phyloP scores from a whole-genome alignment of 805 yeast genomes.

The Yarrowia bubula region DNA sequence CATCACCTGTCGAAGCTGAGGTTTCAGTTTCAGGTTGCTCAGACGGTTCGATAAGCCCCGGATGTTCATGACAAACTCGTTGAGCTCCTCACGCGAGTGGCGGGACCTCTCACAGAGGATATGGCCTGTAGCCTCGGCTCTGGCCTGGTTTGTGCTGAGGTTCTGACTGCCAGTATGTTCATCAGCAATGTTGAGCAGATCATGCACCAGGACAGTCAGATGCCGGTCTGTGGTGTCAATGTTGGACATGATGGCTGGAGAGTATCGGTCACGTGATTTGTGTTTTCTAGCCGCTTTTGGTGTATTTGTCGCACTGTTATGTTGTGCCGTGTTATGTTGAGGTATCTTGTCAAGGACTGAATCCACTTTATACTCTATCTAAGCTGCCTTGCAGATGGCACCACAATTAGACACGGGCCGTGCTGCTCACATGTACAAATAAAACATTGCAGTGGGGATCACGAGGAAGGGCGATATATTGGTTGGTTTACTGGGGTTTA shows the following conservation, averaged over 20 bases:
- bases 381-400: constrained; percentile 18
- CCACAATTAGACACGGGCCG: neutral
- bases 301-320: neutral
- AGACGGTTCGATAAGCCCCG: constrained; percentile 20
- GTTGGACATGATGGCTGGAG: neutral
- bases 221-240: neutral
- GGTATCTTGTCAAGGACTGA: too few relatives aligned
- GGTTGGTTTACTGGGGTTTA: too few relatives aligned
- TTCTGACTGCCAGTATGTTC: neutral
- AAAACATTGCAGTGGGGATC: neutral
- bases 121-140: neutral
- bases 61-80: constrained; percentile 22
- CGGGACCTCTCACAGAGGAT: neutral
- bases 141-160: neutral
- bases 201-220: constrained; percentile 2
- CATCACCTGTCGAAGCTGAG: constrained; percentile 33
- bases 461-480: neutral
- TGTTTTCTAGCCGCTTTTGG: neutral
- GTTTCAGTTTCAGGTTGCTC: constrained; percentile 34
- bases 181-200: constrained; percentile 10
- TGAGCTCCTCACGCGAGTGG: constrained; percentile 8
- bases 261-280: neutral
- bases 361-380: neutral
- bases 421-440: neutral
- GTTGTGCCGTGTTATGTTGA: neutral